Conservation (phyloP, 2,329 filamentous ascomycete species). For the Boeremia exigua region DNA sequence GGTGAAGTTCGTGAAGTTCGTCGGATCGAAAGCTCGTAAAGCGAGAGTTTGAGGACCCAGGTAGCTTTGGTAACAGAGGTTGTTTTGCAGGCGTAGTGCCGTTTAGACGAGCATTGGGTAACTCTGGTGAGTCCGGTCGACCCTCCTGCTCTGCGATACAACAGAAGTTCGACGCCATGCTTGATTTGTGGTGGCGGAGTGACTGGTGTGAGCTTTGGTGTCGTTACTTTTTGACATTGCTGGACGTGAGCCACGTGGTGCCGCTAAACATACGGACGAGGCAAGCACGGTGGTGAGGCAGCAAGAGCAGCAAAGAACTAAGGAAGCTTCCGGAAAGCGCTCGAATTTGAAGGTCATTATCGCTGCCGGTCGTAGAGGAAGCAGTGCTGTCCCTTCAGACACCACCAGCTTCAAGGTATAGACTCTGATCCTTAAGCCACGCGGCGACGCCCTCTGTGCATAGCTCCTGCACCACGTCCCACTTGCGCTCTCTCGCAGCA, state of each 20-base stretch:
- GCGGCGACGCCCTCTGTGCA: slow-evolving; percentile 63
- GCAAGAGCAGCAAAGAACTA: neutral
- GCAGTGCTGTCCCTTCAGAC: slow-evolving; percentile 1
- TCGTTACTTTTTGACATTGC: slow-evolving; percentile 5
- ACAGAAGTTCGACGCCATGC: slow-evolving; percentile 44
- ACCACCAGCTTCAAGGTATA: slow-evolving; percentile 60
- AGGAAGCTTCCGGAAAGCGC: neutral
- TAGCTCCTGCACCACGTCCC: slow-evolving; percentile 57
- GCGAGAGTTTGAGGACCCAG: slow-evolving; percentile 30
- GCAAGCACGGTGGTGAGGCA: neutral
- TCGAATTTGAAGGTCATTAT: neutral
- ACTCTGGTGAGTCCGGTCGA: slow-evolving; percentile 36
- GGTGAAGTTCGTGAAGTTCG: slow-evolving; percentile 41
- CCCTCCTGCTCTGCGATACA: slow-evolving; percentile 41
- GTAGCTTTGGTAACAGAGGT: slow-evolving; percentile 30
- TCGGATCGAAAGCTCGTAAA: slow-evolving; percentile 41
- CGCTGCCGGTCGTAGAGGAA: too few species aligned
- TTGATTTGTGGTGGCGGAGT: neutral
- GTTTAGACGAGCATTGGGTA: slow-evolving; percentile 42
- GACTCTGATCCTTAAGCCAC: slow-evolving; percentile 62
- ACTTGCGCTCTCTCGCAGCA: slow-evolving; percentile 58
- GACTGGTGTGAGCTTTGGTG: neutral
- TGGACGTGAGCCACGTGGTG: slow-evolving; percentile 16
- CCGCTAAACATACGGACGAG: slow-evolving; percentile 8
- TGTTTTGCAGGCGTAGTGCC: slow-evolving; percentile 34